Conservation (phyloP, 768 basidiomycete genomes). For the Trametes meyenii region DNA sequence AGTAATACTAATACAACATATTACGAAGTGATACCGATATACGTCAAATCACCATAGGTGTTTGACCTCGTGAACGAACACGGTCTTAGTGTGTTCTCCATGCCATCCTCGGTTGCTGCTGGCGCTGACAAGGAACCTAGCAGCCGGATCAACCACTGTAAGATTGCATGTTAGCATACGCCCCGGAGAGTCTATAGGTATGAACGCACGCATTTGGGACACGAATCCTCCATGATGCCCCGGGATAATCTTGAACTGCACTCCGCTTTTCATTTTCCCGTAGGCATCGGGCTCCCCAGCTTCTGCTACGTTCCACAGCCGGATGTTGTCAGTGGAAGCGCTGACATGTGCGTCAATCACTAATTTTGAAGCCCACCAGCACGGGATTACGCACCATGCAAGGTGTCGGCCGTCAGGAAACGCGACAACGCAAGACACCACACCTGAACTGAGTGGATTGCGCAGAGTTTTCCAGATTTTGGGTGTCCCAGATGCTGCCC, state of each 20-base stretch:
- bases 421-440: conserved; percentile 87
- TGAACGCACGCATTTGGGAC: conserved; percentile 84
- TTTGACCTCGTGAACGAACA: conserved; percentile 90
- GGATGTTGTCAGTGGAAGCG: conserved; percentile 90
- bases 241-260: conserved; percentile 92
- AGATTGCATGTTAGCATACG: background rate
- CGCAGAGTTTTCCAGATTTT: conserved; percentile 79
- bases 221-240: conserved; percentile 96
- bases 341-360: conserved; percentile 42
- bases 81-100: conserved; percentile 86
- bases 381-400: conserved; percentile 65
- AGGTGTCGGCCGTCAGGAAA: conserved; percentile 93
- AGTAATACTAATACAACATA: background rate
- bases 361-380: conserved; percentile 9
- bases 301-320: conserved; percentile 90
- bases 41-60: conserved; percentile 25
- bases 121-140: conserved; percentile 85
- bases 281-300: conserved; percentile 66
- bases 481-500: conserved; percentile 64
- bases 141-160: conserved; percentile 83
- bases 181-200: conserved; percentile 20
- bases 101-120: conserved; percentile 95
- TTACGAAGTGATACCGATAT: background rate
- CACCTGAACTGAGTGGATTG: conserved; percentile 87
- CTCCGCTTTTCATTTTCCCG: conserved; percentile 64